Evolutionary conservation across 371 early-diverging fungal genomes (phyloP).

Genomic region (Batrachochytrium dendrobatidis): DNA sequence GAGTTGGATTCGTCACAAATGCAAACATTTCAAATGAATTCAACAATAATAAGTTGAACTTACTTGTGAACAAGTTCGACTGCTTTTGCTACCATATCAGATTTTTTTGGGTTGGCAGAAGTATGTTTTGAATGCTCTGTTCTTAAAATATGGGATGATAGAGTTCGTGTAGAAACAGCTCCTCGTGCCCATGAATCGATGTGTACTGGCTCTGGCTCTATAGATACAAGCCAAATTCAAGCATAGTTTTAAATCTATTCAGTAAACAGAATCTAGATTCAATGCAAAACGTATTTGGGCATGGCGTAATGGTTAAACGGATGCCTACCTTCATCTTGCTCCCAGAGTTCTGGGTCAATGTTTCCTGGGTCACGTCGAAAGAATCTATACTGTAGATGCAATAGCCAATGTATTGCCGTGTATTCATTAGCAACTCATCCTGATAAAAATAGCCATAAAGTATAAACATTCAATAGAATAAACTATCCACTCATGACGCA

Average conservation of each 20-base stretch:
- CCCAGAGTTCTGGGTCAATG: constrained; percentile 33
- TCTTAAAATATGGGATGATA: constrained; percentile 4
- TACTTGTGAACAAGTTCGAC: not conserved
- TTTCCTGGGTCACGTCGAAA: constrained; percentile 37
- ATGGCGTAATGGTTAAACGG: not conserved
- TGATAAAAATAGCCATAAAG: too few relatives aligned
- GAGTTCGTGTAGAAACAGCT: constrained; percentile 25
- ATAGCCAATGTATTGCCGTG: not conserved
- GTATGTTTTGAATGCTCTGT: not conserved
- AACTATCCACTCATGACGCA: not conserved
- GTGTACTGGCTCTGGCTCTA: constrained; percentile 37
- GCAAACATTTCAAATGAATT: too few relatives aligned
- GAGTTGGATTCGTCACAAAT: too few relatives aligned
- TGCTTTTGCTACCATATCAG: not conserved
- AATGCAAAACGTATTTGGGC: not conserved
- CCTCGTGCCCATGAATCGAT: constrained; percentile 49
- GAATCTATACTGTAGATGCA: constrained; percentile 34
- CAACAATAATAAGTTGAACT: too few relatives aligned
- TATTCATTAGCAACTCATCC: not conserved
- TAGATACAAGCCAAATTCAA: not conserved
- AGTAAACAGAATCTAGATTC: not conserved
- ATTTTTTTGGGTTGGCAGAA: not conserved
- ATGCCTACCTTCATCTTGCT: constrained; percentile 38
- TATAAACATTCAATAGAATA: not conserved
- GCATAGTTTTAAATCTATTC: not conserved